A percentile compares a stretch with the other conserved stretches of the same genome.
Conservation (phyloP, 306 rosid genomes). For the Begonia masoniana region DNA sequence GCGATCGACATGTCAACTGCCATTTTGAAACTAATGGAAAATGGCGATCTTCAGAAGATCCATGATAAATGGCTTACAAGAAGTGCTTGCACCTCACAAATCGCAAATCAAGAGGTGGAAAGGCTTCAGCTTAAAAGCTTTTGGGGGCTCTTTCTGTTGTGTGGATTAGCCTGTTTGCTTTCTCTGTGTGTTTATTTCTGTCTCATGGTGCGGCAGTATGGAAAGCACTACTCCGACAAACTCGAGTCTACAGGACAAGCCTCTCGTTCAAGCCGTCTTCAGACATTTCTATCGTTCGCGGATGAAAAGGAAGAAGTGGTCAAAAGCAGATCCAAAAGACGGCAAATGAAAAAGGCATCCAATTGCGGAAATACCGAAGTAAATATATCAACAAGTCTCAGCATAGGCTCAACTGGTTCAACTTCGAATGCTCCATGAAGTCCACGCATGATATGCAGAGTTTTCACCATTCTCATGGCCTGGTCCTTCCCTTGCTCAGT, state of each 20-base stretch:
- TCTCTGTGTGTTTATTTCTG: constrained; percentile 43
- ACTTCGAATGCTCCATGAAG: too few relatives aligned
- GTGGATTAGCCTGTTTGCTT: constrained; percentile 58
- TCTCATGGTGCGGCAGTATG: constrained; percentile 44
- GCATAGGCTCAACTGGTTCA: too few relatives aligned
- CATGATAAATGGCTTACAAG: constrained; percentile 88
- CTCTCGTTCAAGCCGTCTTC: constrained; percentile 26
- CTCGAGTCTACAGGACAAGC: constrained; percentile 8
- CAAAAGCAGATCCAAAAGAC: constrained; percentile 38
- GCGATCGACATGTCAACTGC: constrained; percentile 88
- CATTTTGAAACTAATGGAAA: constrained; percentile 54
- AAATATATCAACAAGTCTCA: constrained; percentile 10
- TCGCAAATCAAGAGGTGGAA: constrained; percentile 52
- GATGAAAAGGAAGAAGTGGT: constrained; percentile 57
- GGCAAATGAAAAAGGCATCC: constrained; percentile 46
- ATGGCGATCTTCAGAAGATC: constrained; percentile 82
- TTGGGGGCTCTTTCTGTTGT: constrained; percentile 62
- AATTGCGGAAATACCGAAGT: constrained; percentile 19
- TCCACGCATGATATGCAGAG: too few relatives aligned
- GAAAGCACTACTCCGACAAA: constrained; percentile 25
- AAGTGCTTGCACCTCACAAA: constrained; percentile 61
- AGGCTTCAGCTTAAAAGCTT: constrained; percentile 68
- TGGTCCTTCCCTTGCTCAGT: too few relatives aligned
- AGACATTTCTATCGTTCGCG: constrained; percentile 52
- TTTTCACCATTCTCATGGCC: too few relatives aligned